A percentile compares a stretch with the other conserved stretches of the same genome.
These are phyloP conservation scores for Phytophthora lateralis DNA, from an alignment of 352 stramenopile genomes.

Conservation along the genomic window DNA sequence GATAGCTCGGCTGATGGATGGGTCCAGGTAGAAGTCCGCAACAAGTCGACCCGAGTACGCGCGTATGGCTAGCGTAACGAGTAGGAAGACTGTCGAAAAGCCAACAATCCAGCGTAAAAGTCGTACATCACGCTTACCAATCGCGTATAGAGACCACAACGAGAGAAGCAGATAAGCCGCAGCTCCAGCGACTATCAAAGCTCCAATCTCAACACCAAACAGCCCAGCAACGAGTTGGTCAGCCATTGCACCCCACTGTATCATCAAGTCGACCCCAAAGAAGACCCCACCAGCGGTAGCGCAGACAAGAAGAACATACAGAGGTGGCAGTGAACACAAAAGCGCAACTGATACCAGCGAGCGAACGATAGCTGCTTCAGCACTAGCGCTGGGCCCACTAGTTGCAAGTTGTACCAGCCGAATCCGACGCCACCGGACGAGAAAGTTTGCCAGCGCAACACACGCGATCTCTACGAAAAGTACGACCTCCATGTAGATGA, in stretches of 20 bases:
- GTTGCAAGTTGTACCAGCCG: constrained; percentile 45
- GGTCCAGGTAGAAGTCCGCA: constrained; percentile 42
- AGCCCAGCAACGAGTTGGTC: constrained; percentile 40
- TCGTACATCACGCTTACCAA: constrained; percentile 39
- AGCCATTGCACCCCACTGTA: constrained; percentile 42
- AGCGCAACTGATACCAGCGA: constrained; percentile 39
- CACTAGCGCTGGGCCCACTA: constrained; percentile 8
- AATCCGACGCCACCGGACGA: constrained; percentile 57
- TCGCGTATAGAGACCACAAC: constrained; percentile 28
- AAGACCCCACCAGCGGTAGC: constrained; percentile 28
- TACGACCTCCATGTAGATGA: constrained; percentile 43
- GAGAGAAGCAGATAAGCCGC: constrained; percentile 36
- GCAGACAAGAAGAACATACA: constrained; percentile 40
- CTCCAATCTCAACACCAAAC: constrained; percentile 50
- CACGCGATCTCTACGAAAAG: constrained; percentile 43
- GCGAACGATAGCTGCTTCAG: constrained; percentile 35
- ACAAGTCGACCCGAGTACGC: constrained; percentile 39
- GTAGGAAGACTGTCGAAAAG: constrained; percentile 37
- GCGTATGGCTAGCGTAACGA: constrained; percentile 33
- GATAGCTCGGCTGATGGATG: constrained; percentile 36
- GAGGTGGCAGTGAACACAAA: constrained; percentile 45
- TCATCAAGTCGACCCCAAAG: constrained; percentile 49
- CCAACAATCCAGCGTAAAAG: constrained; percentile 39
- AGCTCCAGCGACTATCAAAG: constrained; percentile 14
- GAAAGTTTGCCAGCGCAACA: constrained; percentile 47